Conservation (phyloP, 2,329 filamentous ascomycete genomes). For the Pleurostoma richardsiae region DNA sequence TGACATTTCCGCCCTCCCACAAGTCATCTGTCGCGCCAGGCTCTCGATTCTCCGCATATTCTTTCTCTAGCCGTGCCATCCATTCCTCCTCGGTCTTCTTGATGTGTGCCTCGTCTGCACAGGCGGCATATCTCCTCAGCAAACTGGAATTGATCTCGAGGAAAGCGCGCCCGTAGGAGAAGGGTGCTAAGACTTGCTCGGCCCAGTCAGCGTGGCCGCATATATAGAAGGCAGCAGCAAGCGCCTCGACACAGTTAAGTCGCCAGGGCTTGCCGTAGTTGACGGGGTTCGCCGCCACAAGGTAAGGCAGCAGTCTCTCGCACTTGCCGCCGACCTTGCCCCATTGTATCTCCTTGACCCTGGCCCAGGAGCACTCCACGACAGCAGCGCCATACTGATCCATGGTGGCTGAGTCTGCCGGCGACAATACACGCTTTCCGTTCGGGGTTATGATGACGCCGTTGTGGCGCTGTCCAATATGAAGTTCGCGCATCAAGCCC, state of each 20-base stretch:
- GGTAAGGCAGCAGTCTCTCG: constrained; percentile 84
- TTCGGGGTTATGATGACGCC: constrained; percentile 95
- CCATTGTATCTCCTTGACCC: constrained; percentile 89
- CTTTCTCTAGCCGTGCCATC: constrained; percentile 83
- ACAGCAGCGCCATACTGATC: constrained; percentile 91
- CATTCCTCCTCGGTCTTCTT: constrained; percentile 83
- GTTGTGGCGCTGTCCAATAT: constrained; percentile 84
- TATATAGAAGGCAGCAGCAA: constrained; percentile 89
- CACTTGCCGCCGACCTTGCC: constrained; percentile 87
- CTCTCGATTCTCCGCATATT: constrained; percentile 76
- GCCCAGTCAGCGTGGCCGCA: constrained; percentile 93
- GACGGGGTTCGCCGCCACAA: constrained; percentile 93
- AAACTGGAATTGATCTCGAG: constrained; percentile 83
- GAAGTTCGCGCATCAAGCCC: constrained; percentile 87
- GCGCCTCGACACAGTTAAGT: constrained; percentile 90
- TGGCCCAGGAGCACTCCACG: constrained; percentile 95
- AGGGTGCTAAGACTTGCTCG: constrained; percentile 72
- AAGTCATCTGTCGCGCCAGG: constrained; percentile 65
- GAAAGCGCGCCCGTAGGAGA: constrained; percentile 85
- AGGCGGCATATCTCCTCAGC: constrained; percentile 79
- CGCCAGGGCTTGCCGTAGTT: constrained; percentile 97
- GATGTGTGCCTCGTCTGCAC: constrained; percentile 72
- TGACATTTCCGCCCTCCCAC: constrained; percentile 89
- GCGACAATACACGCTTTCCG: constrained; percentile 78
- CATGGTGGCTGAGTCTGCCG: constrained; percentile 75